These are phyloP conservation scores for Oidiodendron maius DNA, from an alignment of 495 filamentous ascomycete genomes.

Conservation along the genomic window DNA sequence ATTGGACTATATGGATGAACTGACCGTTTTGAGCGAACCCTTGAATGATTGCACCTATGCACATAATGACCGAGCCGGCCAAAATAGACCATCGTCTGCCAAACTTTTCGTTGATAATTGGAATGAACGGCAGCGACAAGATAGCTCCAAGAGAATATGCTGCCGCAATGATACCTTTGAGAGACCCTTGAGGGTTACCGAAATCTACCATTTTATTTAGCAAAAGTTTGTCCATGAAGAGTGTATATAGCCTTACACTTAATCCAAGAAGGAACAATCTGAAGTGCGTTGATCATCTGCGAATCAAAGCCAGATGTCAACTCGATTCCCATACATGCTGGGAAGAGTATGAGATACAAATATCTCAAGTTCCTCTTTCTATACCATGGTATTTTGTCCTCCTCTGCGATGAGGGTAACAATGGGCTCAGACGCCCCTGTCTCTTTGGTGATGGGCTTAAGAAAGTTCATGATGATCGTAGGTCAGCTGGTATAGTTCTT, in stretches of 20 bases:
- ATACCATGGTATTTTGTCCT: constrained; percentile 53
- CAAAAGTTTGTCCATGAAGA: too few species aligned
- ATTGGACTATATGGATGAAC: neutral
- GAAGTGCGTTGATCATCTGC: constrained; percentile 64
- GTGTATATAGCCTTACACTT: constrained; percentile 33
- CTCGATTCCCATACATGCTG: constrained; percentile 64
- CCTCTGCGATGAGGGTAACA: constrained; percentile 48
- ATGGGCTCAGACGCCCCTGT: constrained; percentile 30
- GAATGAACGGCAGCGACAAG: constrained; percentile 51
- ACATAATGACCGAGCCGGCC: constrained; percentile 51
- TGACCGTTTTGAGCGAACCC: constrained; percentile 26
- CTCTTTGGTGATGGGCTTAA: constrained; percentile 9
- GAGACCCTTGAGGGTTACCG: neutral
- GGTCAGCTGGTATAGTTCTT: too few species aligned
- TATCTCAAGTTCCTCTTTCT: constrained; percentile 55
- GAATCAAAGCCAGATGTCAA: constrained; percentile 70
- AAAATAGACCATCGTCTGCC: constrained; percentile 55
- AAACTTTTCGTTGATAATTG: constrained; percentile 42
- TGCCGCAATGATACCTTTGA: constrained; percentile 34
- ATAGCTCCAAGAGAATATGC: constrained; percentile 54
- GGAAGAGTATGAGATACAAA: constrained; percentile 58
- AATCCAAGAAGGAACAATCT: constrained; percentile 53
- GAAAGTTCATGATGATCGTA: too few species aligned
- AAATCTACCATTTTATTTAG: neutral
- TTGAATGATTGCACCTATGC: constrained; percentile 50